Evolutionary conservation across 106 monocot genomes (phyloP).

Genomic region (Ottelia alismoides): DNA sequence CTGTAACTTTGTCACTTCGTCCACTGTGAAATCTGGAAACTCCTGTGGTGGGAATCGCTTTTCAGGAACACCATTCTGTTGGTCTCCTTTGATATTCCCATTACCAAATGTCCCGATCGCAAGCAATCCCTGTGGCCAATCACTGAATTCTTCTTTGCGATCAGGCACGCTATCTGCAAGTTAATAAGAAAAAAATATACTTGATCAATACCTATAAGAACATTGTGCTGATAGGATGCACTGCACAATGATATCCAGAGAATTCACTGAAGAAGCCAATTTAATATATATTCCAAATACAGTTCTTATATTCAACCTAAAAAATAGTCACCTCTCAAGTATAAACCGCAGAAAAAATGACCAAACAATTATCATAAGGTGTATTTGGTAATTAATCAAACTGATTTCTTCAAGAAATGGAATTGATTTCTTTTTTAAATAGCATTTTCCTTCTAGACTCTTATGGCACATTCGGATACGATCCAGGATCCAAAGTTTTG

Average conservation of each 20-base stretch:
- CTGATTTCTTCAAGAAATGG: no score
- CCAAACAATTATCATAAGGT: background rate
- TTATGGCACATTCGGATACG: no score
- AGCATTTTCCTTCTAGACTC: no score
- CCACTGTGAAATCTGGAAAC: constrained; percentile 27
- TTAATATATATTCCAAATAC: background rate
- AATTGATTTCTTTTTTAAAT: no score
- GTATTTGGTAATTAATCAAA: no score
- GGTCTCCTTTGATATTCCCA: background rate
- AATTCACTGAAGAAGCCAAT: background rate
- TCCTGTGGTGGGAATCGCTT: background rate
- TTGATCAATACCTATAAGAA: background rate
- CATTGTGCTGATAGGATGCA: background rate
- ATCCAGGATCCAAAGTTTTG: no score
- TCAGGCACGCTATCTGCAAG: background rate
- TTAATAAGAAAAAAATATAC: background rate
- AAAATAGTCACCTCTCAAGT: background rate
- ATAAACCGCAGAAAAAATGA: background rate
- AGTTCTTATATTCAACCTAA: background rate
- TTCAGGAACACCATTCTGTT: background rate
- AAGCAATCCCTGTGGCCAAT: constrained; percentile 62
- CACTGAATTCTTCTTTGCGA: constrained; percentile 46
- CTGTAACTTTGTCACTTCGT: constrained; percentile 40
- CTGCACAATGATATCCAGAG: background rate
- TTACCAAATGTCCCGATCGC: constrained; percentile 62